Evolutionary conservation across 495 filamentous ascomycete species (phyloP), one percentile per base, ranked within the genome.

Genomic region (Talaromyces wortmannii): DNA sequence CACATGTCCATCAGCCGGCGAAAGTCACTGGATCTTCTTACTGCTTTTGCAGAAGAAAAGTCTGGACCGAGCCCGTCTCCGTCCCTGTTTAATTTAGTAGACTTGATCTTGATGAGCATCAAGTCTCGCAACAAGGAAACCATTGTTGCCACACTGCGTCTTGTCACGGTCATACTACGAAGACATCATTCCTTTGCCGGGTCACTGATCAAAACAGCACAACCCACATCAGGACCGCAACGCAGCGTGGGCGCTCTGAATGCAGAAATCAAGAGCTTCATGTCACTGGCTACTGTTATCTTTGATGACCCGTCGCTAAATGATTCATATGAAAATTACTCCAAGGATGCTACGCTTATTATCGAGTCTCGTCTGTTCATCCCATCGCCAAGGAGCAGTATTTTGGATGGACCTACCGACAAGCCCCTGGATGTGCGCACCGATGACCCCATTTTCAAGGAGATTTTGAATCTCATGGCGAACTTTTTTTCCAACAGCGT

Each of bases 401-500:
- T 45, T 16, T 15, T 50, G 7, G 55, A 56, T 31, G 47, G 47
- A 29, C 58, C 64, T 15, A 57, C 63, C 4, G 61, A 64, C 23
- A 50, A 64, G 13, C 72, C 74, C 5, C 53, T 71, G 2, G 66
- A 72, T 10, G 67, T 92, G 15, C 76, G 79, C 17, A 78, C 80
- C 15, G 85, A 89, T 50, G 95, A 96, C 60, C 85, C 88, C 5
- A 75, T 99, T 15, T 75, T 96, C 31, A 79, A 79, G 55, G 83
- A 82, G 36, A 66, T 96, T 3, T 68, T 94, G 8, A 77, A 77
- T 13, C 80, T 91, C 5, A 68, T 97, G 32, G 77, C 83, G 17
- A 82, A 78, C 0, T 99, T 97, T 63, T 89, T 96, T 59, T 81
- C 86, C 6, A 97, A 99, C 65, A 83, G 90, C 15, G 83, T 97